Evolutionary conservation across 1,284 basidiomycete species (phyloP).

Genomic region (Leccinum fuscescens): DNA sequence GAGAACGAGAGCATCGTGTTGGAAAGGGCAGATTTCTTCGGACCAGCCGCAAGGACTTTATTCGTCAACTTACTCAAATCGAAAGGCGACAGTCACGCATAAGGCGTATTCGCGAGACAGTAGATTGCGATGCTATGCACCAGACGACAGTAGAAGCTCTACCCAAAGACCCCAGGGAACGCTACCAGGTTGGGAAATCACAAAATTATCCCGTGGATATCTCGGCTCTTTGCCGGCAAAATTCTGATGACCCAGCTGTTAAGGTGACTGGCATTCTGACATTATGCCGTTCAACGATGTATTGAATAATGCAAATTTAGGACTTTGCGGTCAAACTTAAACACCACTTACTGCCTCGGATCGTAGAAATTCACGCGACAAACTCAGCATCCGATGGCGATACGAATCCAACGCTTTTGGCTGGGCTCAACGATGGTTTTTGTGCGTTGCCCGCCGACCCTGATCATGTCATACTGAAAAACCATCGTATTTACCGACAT

Average conservation of each 20-base stretch:
- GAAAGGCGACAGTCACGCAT: not conserved
- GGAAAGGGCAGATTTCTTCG: not conserved
- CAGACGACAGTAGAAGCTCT: not conserved
- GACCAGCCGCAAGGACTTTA: not conserved
- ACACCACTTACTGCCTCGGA: not conserved
- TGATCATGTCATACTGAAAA: not conserved
- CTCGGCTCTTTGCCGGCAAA: not conserved
- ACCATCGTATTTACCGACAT: not conserved
- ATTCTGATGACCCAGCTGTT: not conserved
- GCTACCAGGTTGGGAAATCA: not conserved
- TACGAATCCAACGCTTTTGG: not conserved
- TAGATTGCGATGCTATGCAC: not conserved
- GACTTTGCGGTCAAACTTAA: not conserved
- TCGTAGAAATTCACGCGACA: not conserved
- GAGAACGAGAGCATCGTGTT: not conserved
- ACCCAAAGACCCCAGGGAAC: not conserved
- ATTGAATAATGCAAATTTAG: not conserved
- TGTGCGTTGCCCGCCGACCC: fast-evolving
- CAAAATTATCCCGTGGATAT: not conserved
- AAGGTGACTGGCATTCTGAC: fast-evolving
- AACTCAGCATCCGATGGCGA: not conserved
- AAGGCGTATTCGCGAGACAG: not conserved
- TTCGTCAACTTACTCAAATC: not conserved
- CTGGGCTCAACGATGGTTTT: not conserved
- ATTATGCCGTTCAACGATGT: not conserved